Conservation (phyloP, 495 filamentous ascomycete genomes). For the Penicillium steckii region DNA sequence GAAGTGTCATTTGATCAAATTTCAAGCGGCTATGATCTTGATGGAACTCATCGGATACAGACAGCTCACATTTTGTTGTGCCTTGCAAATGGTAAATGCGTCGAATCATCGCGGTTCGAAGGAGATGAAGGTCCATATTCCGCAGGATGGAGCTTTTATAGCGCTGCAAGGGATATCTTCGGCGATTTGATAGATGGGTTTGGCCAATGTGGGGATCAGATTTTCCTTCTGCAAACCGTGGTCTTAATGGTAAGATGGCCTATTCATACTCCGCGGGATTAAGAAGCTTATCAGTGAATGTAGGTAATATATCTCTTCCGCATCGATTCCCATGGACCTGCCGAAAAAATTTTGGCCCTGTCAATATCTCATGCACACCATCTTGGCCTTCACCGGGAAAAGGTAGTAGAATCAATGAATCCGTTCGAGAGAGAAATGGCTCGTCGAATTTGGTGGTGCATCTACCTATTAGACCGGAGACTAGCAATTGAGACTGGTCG, state of each 20-base stretch:
- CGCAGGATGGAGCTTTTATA: slow-evolving; percentile 28
- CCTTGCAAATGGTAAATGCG: slow-evolving; percentile 26
- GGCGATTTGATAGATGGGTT: slow-evolving; percentile 23
- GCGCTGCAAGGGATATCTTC: slow-evolving; percentile 22
- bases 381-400: slow-evolving; percentile 23
- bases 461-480: slow-evolving; percentile 25
- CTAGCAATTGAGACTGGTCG: slow-evolving; percentile 28
- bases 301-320: slow-evolving; percentile 31
- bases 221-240: slow-evolving; percentile 24
- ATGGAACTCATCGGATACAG: slow-evolving; percentile 4
- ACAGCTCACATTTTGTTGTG: slow-evolving; percentile 21
- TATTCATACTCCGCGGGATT: not conserved
- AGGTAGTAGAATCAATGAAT: slow-evolving; percentile 14
- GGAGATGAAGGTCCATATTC: slow-evolving; percentile 19
- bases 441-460: slow-evolving; percentile 28
- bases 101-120: slow-evolving; percentile 16
- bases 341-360: slow-evolving; percentile 28
- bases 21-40: not conserved
- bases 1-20: not conserved
- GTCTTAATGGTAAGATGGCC: slow-evolving; percentile 18
- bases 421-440: slow-evolving; percentile 18
- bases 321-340: slow-evolving; percentile 24
- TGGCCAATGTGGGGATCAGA: slow-evolving; percentile 16
- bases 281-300: too few relatives aligned
- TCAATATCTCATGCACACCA: slow-evolving; percentile 27